Conservation (phyloP, 2,329 filamentous ascomycete genomes). For the Neopestalotiopsis rosae region DNA sequence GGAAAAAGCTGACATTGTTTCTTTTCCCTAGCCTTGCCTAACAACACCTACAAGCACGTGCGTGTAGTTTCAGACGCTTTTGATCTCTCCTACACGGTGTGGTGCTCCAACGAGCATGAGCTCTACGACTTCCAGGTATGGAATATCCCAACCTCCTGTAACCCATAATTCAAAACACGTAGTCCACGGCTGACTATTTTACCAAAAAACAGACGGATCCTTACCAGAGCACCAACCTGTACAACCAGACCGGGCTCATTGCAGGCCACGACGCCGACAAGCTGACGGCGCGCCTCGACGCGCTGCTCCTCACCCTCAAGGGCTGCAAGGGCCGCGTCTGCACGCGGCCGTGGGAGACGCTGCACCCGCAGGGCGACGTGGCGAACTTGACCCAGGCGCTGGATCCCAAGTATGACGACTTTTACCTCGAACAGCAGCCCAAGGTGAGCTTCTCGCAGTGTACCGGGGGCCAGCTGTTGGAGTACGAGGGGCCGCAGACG, state of each 20-base stretch:
- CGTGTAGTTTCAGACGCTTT: slow-evolving; percentile 37
- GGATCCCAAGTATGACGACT: slow-evolving; percentile 51
- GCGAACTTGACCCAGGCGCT: slow-evolving; percentile 57
- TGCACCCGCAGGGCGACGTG: slow-evolving; percentile 61
- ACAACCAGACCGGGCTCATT: slow-evolving; percentile 33
- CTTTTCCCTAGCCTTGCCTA: neutral
- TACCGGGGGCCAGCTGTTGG: slow-evolving; percentile 59
- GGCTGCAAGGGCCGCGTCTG: slow-evolving; percentile 62
- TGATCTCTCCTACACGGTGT: slow-evolving; percentile 50
- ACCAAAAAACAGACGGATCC: slow-evolving; percentile 33
- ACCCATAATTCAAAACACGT: no score
- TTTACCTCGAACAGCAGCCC: slow-evolving; percentile 52
- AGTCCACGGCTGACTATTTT: neutral
- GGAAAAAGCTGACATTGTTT: no score
- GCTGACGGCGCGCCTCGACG: slow-evolving; percentile 57
- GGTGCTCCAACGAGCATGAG: slow-evolving; percentile 72
- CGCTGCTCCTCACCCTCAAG: slow-evolving; percentile 61
- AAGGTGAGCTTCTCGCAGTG: slow-evolving; percentile 59
- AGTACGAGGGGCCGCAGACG: slow-evolving; percentile 52
- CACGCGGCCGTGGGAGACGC: slow-evolving; percentile 59
- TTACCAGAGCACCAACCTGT: slow-evolving; percentile 54
- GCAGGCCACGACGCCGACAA: slow-evolving; percentile 38
- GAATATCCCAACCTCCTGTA: slow-evolving; percentile 15
- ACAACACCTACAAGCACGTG: slow-evolving; percentile 52
- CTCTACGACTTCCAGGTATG: slow-evolving; percentile 65